Evolutionary conservation across 129 eudicot genomes (phyloP), one percentile per base, ranked within the genome.

Genomic region (Flaveria brownii): DNA sequence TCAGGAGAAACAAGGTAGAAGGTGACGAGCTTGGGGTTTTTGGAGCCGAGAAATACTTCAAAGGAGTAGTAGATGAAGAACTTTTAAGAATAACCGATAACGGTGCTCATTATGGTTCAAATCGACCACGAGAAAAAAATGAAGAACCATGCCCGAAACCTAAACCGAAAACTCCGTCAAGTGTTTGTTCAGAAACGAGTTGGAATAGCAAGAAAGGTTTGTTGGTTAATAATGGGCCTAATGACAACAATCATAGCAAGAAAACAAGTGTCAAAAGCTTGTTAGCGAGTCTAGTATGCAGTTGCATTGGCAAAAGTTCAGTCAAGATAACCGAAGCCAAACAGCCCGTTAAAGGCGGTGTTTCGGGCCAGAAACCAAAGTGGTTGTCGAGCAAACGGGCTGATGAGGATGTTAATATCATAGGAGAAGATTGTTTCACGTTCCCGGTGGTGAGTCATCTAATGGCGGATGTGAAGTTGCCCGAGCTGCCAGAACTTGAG

Each of bases 1-100:
- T 30, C 45, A 63, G 14, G 45, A 30, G 15, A 28, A 30, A 63
- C 69, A 63, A 63, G 69, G 43, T 74, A 8, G 86, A 85, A 59
- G 90, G 91, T 33, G 80, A 59, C 71, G 98, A 94, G 76, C 84
- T 94, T 0, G 98, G 88, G 43, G 77, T 94, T 50, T 94, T 94
- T 63, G 85, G 86, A 80, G 98, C 98, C n/a, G 93, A 91, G 59
- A 94, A 86, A 75, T 94, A 94, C 84, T 94, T 94, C 87, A 89
- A 81, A 47, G 96, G 90, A 64, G 89, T 78, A 16, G 78, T 84
- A 30, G 91, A 79, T 56, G 89, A 86, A 61, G 68, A 77, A 12
- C 74, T 12, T 33, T 10, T 51, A 9, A 75, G 41, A 30, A 59
- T 54, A 9, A 20, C 84, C 28, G 49, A 30, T 59, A 70, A 50